Evolutionary conservation across 176 grass and related monocot genomes (phyloP).

Genomic region (Aegilops speltoides): DNA sequence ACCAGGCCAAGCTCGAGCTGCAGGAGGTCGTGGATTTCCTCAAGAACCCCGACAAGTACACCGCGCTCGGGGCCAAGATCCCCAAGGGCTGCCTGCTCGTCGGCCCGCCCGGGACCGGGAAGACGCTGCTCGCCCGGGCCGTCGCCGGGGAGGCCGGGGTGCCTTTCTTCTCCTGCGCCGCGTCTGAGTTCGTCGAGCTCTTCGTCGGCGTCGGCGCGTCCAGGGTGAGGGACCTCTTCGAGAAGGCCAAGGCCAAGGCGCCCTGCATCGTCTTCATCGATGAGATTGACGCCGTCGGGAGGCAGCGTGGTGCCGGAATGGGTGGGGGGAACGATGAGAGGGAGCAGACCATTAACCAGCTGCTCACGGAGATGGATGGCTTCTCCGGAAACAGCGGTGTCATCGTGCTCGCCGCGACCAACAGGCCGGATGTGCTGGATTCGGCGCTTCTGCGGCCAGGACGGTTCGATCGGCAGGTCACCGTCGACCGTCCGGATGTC

Average conservation of each 20-base stretch:
- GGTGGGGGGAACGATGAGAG: slow-evolving; percentile 96
- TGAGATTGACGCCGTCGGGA: slow-evolving; percentile 90
- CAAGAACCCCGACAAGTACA: slow-evolving; percentile 98
- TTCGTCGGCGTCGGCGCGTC: slow-evolving; percentile 93
- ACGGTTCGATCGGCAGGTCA: slow-evolving; percentile 92
- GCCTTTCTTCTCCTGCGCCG: slow-evolving; percentile 93
- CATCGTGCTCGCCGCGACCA: slow-evolving; percentile 88
- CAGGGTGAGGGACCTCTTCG: slow-evolving; percentile 88
- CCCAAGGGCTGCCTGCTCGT: slow-evolving; percentile 93
- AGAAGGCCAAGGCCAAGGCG: slow-evolving; percentile 98
- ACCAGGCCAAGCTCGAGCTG: slow-evolving; percentile 97
- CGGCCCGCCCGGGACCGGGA: slow-evolving; percentile 79
- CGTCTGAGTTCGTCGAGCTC: slow-evolving; percentile 94
- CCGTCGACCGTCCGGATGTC: slow-evolving; percentile 88
- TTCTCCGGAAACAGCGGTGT: slow-evolving; percentile 93
- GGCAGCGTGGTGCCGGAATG: slow-evolving; percentile 87
- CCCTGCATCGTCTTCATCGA: slow-evolving; percentile 99
- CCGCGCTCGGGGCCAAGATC: slow-evolving; percentile 88
- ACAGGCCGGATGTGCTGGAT: slow-evolving; percentile 85
- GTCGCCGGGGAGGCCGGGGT: slow-evolving; percentile 92
- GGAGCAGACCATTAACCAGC: slow-evolving; percentile 98
- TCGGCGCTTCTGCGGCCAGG: slow-evolving; percentile 70
- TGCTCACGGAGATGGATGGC: slow-evolving; percentile 97
- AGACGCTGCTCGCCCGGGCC: slow-evolving; percentile 88
- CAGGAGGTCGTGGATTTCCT: slow-evolving; percentile 97